These are phyloP conservation scores for Fistulina hepatica DNA, from an alignment of 1,284 basidiomycete species.

Conservation along the genomic window DNA sequence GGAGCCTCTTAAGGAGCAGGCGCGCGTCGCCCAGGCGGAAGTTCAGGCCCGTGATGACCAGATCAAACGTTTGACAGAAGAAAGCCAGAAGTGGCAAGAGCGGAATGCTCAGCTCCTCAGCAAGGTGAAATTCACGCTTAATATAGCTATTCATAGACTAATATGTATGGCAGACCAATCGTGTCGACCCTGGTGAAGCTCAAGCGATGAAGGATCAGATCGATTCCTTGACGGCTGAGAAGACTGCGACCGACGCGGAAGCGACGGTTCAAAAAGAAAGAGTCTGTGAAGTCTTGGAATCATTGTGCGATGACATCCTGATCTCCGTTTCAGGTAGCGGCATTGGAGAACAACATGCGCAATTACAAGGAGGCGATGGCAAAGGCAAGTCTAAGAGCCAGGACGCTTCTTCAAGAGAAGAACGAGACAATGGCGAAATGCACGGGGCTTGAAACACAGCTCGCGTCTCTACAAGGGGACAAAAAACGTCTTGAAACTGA, in stretches of 20 bases:
- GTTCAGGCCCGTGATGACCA: constrained; percentile 62
- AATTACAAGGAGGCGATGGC: constrained; percentile 25
- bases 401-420: constrained; percentile 25
- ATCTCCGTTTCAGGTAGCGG: constrained; percentile 21
- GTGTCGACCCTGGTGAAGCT: constrained; percentile 81
- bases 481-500: constrained; percentile 27
- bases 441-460: constrained; percentile 28
- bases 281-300: no score
- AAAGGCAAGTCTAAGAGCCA: constrained; percentile 16
- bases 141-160: constrained; percentile 6
- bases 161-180: constrained; percentile 53
- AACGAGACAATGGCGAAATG: constrained; percentile 25
- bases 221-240: constrained; percentile 37
- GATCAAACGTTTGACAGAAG: constrained; percentile 64
- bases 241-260: constrained; percentile 28
- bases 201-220: constrained; percentile 71
- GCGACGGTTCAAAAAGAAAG: no score
- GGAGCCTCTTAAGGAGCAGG: constrained; percentile 67
- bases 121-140: constrained; percentile 38
- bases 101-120: constrained; percentile 71
- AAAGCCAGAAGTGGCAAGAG: constrained; percentile 77
- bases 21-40: constrained; percentile 61
- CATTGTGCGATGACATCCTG: no score
- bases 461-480: constrained; percentile 25
- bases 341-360: constrained; percentile 26